Conservation (phyloP, 345 rosid genomes). For the Gossypium sturtianum region DNA sequence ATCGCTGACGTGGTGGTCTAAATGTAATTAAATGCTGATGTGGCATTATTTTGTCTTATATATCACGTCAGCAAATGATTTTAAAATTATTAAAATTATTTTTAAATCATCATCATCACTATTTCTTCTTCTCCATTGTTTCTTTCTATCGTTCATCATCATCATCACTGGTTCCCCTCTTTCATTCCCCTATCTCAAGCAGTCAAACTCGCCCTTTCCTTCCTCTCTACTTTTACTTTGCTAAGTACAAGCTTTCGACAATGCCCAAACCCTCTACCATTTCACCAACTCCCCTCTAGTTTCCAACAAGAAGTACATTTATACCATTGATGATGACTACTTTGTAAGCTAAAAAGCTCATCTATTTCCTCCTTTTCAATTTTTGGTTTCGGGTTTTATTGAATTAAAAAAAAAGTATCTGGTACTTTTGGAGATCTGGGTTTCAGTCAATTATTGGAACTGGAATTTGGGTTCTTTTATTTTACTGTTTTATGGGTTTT, state of each 20-base stretch:
- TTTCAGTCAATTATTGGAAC: not conserved
- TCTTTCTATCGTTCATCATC: too few species aligned
- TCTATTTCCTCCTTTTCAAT: not conserved
- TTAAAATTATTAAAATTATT: too few species aligned
- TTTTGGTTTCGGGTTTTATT: not conserved
- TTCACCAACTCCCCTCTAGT: conserved; percentile 41
- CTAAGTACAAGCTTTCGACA: not conserved
- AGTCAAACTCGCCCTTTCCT: too few species aligned
- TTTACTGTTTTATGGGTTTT: not conserved
- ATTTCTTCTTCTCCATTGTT: too few species aligned
- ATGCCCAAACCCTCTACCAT: conserved; percentile 29
- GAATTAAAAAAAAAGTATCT: too few species aligned
- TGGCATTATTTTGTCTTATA: too few species aligned
- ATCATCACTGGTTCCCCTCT: too few species aligned
- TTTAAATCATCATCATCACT: too few species aligned
- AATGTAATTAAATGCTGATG: too few species aligned
- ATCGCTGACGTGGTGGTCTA: too few species aligned
- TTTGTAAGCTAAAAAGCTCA: conserved; percentile 46
- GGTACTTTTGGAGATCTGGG: conserved; percentile 7
- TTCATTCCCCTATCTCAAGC: not conserved
- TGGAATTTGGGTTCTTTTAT: not conserved
- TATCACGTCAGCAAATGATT: too few species aligned
- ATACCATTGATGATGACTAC: conserved; percentile 86
- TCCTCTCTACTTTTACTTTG: not conserved
- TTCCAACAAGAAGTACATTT: conserved; percentile 80